Evolutionary conservation across 139 green algal species (phyloP), one percentile per base, ranked within the genome.

Genomic region (Micromonas commoda): DNA sequence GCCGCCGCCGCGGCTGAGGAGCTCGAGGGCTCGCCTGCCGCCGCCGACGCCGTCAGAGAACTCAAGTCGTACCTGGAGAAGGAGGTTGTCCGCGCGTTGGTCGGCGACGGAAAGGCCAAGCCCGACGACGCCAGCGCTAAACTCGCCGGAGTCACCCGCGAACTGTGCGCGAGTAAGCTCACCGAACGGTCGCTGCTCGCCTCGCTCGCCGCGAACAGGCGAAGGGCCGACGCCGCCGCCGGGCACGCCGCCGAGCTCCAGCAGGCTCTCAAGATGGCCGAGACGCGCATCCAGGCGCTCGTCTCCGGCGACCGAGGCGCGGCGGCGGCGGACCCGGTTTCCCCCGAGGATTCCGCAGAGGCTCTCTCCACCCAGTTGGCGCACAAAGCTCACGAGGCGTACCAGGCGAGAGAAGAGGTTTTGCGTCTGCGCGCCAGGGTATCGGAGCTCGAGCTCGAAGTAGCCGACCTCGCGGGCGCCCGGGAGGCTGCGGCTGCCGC

Each of bases 81-180:
- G 13, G 71, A 86, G 26, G 63, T 88, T 24, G 72, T 71, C 2
- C n/a, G 34, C 3, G 71, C 87, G 65, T 39, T 88, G 38, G 24
- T 73, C 37, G 16, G 9, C 9, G 45, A 16, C 45, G 45, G 45
- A 9, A 16, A 57, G 45, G 45, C 45, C 9, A 16, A 9, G 45
- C 63, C 21, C 13, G 28, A 33, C 20, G 82, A 86, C 26, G 34
- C 73, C 0, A 64, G 78, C n/a, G 77, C 86, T 60, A 80, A 83
- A 64, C 24, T 87, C n/a, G 70, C 89, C 70, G 76, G 79, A 0
- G 81, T 92, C 31, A 82, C 83, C 1, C 66, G 86, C 9, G 77
- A 90, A 82, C 83, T 91, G 26, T 90, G 86, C 52, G 83, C 69
- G 1, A 63, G 89, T 13, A 92, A 92, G 80, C 75, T 89, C 29